Percentiles rank a stretch among this genome's conserved stretches.
Evolutionary conservation across 495 filamentous ascomycete species (phyloP).

Genomic region (Lasiosphaeria miniovina): DNA sequence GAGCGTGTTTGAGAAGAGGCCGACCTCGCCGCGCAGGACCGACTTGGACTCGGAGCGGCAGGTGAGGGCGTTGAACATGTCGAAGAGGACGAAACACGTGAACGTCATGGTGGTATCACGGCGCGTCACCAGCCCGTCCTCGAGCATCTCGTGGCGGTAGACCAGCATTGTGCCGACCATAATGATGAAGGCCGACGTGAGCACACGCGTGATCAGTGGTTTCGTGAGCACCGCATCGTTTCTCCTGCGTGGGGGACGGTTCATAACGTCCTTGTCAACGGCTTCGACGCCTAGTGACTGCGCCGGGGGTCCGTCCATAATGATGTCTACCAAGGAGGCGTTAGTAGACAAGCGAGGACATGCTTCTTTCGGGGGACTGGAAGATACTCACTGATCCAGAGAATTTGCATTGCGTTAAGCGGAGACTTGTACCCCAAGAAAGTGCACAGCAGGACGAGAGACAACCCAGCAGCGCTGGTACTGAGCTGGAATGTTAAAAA

Average conservation of each 20-base stretch:
- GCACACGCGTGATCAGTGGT: slow-evolving; percentile 74
- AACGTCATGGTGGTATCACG: slow-evolving; percentile 99
- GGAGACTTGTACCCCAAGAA: slow-evolving; percentile 90
- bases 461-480: slow-evolving; percentile 90
- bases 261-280: slow-evolving; percentile 93
- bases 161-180: slow-evolving; percentile 87
- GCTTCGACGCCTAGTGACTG: slow-evolving; percentile 96
- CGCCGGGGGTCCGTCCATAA: slow-evolving; percentile 97
- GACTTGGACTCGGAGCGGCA: slow-evolving; percentile 92
- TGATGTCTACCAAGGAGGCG: slow-evolving; percentile 67
- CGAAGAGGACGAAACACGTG: slow-evolving; percentile 96
- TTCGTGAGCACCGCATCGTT: slow-evolving; percentile 83
- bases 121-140: slow-evolving; percentile 75
- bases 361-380: neutral
- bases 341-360: neutral
- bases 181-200: slow-evolving; percentile 85
- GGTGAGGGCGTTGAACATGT: slow-evolving; percentile 97
- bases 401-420: slow-evolving; percentile 97
- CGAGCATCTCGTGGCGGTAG: slow-evolving; percentile 84
- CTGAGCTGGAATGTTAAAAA: slow-evolving; percentile 98
- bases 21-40: slow-evolving; percentile 78
- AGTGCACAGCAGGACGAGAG: slow-evolving; percentile 87
- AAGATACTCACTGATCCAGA: slow-evolving; percentile 88
- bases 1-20: slow-evolving; percentile 79
- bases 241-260: slow-evolving; percentile 78